Evolutionary conservation across 306 rosid genomes (phyloP), one percentile per base, ranked within the genome.

Genomic region (Rosa lucieae): DNA sequence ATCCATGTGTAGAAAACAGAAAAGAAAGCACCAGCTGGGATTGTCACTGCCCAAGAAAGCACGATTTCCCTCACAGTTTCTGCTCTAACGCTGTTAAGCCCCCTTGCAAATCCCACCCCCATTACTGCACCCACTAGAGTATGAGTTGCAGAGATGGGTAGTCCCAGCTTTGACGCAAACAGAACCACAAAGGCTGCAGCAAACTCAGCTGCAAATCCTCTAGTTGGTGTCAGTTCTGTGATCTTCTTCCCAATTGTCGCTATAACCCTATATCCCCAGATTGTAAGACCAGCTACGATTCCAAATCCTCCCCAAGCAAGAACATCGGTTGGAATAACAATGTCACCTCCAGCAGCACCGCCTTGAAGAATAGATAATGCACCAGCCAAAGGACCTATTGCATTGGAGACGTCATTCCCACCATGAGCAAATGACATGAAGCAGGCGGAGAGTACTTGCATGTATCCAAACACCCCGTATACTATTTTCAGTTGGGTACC

Each of bases 271-370:
- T 93, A 93, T 35, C 99, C 99, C 99, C 99, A 93, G 83, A 95
- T 90, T 87, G 78, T 89, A 47, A 95, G 90, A 72, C 99, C 99
- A 1, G 94, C 99, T n/a, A 95, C 97, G 7, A 95, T 93, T 39
- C 99, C 99, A 77, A 95, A 93, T 52, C 99, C 98, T 79, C 99
- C 99, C 99, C 98, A 95, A n/a, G 98, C 99, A 26, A 95, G 96
- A 83, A 95, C 97, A 84, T 96, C 99, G 0, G 20, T 74, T 20
- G 99, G 99, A 80, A 95, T 93, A 42, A 93, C 94, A 76, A 95
- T 88, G 77, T 90, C 91, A 8, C 84, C 15, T 63, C 91, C 97
- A 35, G 74, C 46, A 11, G 82, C 80, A 29, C 89, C 85, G 3
- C 97, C 94, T 2, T 93, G 98, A 73, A 95, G 96, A 52, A 95